Evolutionary conservation across 768 basidiomycete genomes (phyloP).

Genomic region (Lactarius vividus): DNA sequence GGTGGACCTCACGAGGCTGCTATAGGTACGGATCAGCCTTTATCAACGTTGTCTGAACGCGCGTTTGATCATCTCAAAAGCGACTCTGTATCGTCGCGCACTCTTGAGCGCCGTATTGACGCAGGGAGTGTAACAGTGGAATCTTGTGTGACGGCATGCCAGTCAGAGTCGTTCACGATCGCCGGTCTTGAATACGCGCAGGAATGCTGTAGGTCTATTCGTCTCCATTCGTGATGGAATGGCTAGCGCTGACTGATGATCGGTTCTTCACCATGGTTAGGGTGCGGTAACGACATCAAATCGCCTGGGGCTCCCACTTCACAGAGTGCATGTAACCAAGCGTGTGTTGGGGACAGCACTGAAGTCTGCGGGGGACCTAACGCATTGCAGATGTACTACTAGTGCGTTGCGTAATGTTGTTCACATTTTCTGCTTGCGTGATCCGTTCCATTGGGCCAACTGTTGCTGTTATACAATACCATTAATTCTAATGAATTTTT

Average conservation of each 20-base stretch:
- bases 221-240: no score
- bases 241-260: neutral
- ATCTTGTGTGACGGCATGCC: neutral
- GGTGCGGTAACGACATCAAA: slow-evolving; percentile 9
- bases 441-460: no score
- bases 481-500: no score
- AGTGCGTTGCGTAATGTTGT: neutral
- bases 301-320: neutral
- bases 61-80: neutral
- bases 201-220: slow-evolving; percentile 2
- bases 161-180: neutral
- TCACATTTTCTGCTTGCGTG: no score
- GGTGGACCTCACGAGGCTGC: slow-evolving; percentile 2
- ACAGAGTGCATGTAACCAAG: slow-evolving; percentile 13
- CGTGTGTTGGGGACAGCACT: slow-evolving; percentile 7
- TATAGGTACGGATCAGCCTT: neutral
- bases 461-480: no score
- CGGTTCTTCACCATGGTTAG: neutral
- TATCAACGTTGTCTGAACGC: neutral
- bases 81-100: neutral
- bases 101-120: slow-evolving; percentile 4
- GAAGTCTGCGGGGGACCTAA: slow-evolving; percentile 7
- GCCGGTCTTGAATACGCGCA: slow-evolving; percentile 9
- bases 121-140: slow-evolving; percentile 11
- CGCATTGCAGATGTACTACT: neutral